Base-by-base conservation (phyloP, 2,329 filamentous ascomycete species). In the Coniella vitis region DNA sequence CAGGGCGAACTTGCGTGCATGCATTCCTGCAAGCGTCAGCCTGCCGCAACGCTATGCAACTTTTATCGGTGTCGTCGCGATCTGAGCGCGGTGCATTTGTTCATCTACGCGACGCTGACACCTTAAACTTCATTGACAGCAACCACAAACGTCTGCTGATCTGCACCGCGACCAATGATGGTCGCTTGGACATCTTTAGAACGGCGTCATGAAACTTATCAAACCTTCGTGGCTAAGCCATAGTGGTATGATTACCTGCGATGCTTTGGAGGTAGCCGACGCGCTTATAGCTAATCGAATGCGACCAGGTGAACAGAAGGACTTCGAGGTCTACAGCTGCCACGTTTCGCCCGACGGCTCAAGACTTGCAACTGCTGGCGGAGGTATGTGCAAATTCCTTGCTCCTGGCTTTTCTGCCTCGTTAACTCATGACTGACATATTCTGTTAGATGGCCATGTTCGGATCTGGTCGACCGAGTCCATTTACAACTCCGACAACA, bases 291-390 rank as follows among this genome's bases (percentile, higher is more conserved):
- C 40, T 47, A 31, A 38, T 43, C 22, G 12, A n/a, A 38, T 49
- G 42, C 44, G 48, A 46, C n/a, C 52, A 88, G 86, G 91, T 65
- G 93, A 98, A 73, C 88, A 95, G 66, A 97, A 96, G 65, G 90
- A 97, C 65, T 95, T 94, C 64, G 93, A 98, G 70, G 91, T 97
- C 57, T 98, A 97, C 73, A 95, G 89, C 71, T 97, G 91, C 67
- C 88, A 97, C 74, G 83, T 98, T 56, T 98, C 93, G 22, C 88
- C 93, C 13, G 93, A 98, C 70, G 93, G 91, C 57, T 85, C 83
- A 63, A 83, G 93, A 56, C 78, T 98, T 49, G 93, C 91, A 42
- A 97, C 93, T 17, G 93, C 91, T 54, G 93, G 90, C 60, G 91
- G 93, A 78, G 86, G 86, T 90, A 72, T 66, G 81, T 29, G 10